Base-by-base conservation (phyloP, 1,284 basidiomycete species). In the Rhodotorula sp. region DNA sequence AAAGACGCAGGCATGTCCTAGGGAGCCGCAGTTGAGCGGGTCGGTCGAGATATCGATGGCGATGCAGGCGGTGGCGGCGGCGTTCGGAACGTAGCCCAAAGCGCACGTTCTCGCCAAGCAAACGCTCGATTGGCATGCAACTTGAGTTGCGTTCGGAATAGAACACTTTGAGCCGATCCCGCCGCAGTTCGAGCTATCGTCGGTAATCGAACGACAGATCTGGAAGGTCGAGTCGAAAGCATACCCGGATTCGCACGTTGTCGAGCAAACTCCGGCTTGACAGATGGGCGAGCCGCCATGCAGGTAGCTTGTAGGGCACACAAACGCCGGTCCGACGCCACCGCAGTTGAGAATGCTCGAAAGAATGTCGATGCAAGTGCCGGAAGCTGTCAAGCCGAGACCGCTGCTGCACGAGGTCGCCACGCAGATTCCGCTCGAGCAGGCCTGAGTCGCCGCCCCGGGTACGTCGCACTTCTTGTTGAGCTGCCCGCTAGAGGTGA, bases 101-200 rank as follows among this genome's bases (percentile, higher is more conserved):
- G 44, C 22, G 57, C 68, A 70, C 7, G 60, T 7, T 18, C 46
- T 48, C n/a, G 67, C 62, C 4, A 49, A 12, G 53, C 67, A 68
- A 6, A 2, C 24, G 18, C 67, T 62, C 24, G 8, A 7, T 17
- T 30, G 18, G 67, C 67, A 65, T 30, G 42, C 20, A 24, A 53
- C 48, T 24, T 48, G 20, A 22, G 26, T 45, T 10, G 60, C 62
- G 26, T 62, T 56, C 10, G 49, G 4, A 51, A 69, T 30, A 3
- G 56, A 22, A 62, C 71, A 73, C 30, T 60, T 62, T 44, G 54
- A 66, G 22, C 72, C 74, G 58, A 71, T 33, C 30, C 44, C 30
- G 12, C 71, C 74, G 51, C 72, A 72, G 70, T 76, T 76, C 44
- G 51, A 54, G 45, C 55, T 22, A 48, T 71, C 70, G 58, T 24